phyloP scores from a whole-genome alignment of 2,329 filamentous ascomycete genomes.

The Microascus cirrosus region DNA sequence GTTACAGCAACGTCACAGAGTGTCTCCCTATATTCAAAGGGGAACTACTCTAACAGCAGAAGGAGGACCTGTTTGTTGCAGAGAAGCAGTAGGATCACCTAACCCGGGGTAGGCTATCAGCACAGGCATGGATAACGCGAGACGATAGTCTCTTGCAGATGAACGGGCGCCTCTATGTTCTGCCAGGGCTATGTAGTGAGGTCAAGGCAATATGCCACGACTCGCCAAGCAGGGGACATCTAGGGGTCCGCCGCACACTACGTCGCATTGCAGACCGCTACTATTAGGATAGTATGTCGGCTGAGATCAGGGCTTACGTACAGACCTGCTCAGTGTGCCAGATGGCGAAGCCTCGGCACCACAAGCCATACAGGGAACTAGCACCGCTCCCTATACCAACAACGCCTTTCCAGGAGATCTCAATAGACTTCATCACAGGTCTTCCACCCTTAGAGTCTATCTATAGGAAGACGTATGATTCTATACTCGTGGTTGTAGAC shows the following conservation, averaged over 20 bases:
- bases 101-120: neutral
- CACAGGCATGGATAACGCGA: neutral
- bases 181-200: no score
- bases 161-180: neutral
- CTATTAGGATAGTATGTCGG: neutral
- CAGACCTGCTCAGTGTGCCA: neutral
- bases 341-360: neutral
- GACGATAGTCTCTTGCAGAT: neutral
- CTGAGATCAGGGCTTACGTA: neutral
- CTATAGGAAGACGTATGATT: neutral
- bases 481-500: no score
- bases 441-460: neutral
- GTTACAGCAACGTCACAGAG: no score
- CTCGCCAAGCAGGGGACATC: neutral
- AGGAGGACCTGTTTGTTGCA: neutral
- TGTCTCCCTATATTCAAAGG: neutral
- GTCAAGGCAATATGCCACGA: neutral
- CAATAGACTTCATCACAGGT: neutral
- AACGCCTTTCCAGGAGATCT: neutral
- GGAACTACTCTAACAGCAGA: neutral
- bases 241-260: no score
- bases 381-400: neutral
- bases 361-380: neutral
- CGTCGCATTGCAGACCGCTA: neutral
- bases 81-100: neutral